phyloP scores from a whole-genome alignment of 2,329 filamentous ascomycete genomes.

The Pezicula neosporulosa region DNA sequence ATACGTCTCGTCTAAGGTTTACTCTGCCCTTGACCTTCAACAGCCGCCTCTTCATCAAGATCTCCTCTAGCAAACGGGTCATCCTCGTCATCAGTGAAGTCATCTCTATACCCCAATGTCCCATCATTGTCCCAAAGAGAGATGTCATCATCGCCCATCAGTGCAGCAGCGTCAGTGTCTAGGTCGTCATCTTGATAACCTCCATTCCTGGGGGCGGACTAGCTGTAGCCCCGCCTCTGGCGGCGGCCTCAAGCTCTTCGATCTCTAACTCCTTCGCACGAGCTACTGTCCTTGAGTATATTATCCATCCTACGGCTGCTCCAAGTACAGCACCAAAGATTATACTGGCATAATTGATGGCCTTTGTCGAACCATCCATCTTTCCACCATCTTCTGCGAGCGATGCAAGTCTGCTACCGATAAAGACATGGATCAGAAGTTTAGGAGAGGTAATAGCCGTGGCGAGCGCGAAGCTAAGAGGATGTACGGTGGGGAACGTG shows the following conservation, averaged over 20 bases:
- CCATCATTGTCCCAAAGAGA: slow-evolving; percentile 26
- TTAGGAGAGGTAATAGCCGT: slow-evolving; percentile 83
- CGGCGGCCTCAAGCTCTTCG: slow-evolving; percentile 24
- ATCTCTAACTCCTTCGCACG: slow-evolving; percentile 53
- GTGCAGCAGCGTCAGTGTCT: slow-evolving; percentile 16
- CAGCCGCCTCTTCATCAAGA: slow-evolving; percentile 7
- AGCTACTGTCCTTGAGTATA: slow-evolving; percentile 71
- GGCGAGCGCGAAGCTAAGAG: slow-evolving; percentile 72
- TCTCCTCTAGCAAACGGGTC: slow-evolving; percentile 22
- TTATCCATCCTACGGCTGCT: slow-evolving; percentile 73
- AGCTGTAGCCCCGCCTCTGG: slow-evolving; percentile 7
- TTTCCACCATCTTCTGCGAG: slow-evolving; percentile 80
- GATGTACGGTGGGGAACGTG: slow-evolving; percentile 85
- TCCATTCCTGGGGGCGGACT: slow-evolving; percentile 5
- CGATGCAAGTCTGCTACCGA: slow-evolving; percentile 77
- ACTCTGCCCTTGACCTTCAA: not conserved
- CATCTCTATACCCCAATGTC: slow-evolving; percentile 22
- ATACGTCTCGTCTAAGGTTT: not conserved
- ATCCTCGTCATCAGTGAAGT: slow-evolving; percentile 25
- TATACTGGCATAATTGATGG: slow-evolving; percentile 82
- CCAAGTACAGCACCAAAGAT: slow-evolving; percentile 68
- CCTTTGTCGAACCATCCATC: slow-evolving; percentile 76
- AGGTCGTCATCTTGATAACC: slow-evolving; percentile 18
- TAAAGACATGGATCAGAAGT: slow-evolving; percentile 86
- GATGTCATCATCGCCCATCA: slow-evolving; percentile 31